Evolutionary conservation across 2,329 filamentous ascomycete species (phyloP).

Genomic region (Botrytis elliptica): DNA sequence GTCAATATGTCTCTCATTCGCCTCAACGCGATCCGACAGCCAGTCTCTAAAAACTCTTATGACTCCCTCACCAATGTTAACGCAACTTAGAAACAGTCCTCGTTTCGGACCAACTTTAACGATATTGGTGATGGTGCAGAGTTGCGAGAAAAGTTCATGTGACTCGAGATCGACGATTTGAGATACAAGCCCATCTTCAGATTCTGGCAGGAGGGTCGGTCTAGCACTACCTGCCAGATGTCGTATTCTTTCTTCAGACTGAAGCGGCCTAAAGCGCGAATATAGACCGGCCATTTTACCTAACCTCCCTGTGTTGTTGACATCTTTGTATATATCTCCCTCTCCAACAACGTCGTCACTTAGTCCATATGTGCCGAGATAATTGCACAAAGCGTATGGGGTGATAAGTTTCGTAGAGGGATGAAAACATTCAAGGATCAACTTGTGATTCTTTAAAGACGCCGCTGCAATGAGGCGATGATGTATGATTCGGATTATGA

Average conservation of each 20-base stretch:
- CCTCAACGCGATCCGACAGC: constrained; percentile 48
- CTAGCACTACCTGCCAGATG: constrained; percentile 41
- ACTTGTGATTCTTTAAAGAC: constrained; percentile 56
- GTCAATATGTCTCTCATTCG: neutral
- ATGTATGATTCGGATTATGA: constrained; percentile 63
- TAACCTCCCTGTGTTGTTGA: constrained; percentile 40
- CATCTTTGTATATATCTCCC: constrained; percentile 30
- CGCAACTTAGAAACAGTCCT: constrained; percentile 62
- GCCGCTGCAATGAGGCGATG: constrained; percentile 60
- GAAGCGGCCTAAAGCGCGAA: constrained; percentile 66
- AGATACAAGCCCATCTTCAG: constrained; percentile 48
- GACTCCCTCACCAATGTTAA: constrained; percentile 66
- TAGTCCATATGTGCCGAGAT: constrained; percentile 61
- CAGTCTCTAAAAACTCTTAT: constrained; percentile 72
- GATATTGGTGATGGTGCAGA: constrained; percentile 66
- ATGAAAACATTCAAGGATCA: constrained; percentile 78
- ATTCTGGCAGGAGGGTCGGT: constrained; percentile 30
- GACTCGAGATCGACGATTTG: constrained; percentile 66
- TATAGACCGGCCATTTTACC: constrained; percentile 58
- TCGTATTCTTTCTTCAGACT: constrained; percentile 49
- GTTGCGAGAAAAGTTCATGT: constrained; percentile 71
- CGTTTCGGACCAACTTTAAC: constrained; percentile 62
- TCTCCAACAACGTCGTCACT: constrained; percentile 43
- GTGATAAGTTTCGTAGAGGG: constrained; percentile 67
- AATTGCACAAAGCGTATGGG: constrained; percentile 67